Evolutionary conservation across 768 basidiomycete species (phyloP), one percentile per base, ranked within the genome.

Genomic region (Russula emetica): DNA sequence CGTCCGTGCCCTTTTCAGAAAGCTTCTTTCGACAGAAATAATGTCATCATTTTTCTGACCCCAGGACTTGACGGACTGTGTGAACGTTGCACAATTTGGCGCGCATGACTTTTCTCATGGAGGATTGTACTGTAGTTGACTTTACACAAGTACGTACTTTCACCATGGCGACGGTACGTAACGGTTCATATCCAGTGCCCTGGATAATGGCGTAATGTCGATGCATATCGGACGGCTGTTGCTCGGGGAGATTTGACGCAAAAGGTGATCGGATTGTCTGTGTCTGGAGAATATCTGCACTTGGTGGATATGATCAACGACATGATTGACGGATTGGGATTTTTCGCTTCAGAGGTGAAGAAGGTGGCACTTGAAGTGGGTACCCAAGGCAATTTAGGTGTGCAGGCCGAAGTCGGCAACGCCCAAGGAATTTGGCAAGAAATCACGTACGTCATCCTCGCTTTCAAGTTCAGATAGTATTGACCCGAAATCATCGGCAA

Each of bases 381-480:
- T 50, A 98, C 95, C 14, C 94, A 98, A 71, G 96, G 97, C n/a
- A 98, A 98, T 76, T 79, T 98, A 6, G 96, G 97, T 69, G 97
- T 96, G 0, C 95, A 97, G 71, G 97, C 97, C 6, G 93, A 98
- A 74, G 92, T 98, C 8, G 94, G 93, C 63, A 92, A 94, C 61
- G 91, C 98, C 7, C 93, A 98, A 72, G 97, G 97, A 44, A 95
- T 94, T 36, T 99, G 97, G 97, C 92, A 94, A 70, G 95, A 96
- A 74, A 98, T 99, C 73, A 98, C 95, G 91, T 94, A 73, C 61
- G 91, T 82, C n/a, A 52, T 14, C 42, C 30, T 30, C 30, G 6
- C 30, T 4, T 30, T 8, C 30, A 30, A 30, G 30, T 30, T 28
- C 28, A 28, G 28, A 30, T 7, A 1, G 30, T 30, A 30, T 18